These are phyloP conservation scores for Gypsophila paniculata DNA, from an alignment of 179 eudicot species.

Conservation along the genomic window DNA sequence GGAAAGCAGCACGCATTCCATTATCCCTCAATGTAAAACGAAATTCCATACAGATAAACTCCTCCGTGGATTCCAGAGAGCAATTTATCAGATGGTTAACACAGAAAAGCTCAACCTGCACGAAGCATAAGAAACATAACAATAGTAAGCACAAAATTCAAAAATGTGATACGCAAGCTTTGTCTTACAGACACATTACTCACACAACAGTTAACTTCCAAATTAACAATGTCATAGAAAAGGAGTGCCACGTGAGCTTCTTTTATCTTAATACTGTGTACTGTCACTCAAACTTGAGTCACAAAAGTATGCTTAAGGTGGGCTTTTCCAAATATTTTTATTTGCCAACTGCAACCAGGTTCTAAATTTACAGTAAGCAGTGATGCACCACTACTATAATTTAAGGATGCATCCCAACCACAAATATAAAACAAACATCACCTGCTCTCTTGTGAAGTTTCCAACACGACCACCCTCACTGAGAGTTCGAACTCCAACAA, in stretches of 20 bases:
- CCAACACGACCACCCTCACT: constrained; percentile 99
- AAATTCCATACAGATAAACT: constrained; percentile 96
- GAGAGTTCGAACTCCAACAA: constrained; percentile 94
- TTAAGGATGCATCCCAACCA: background rate
- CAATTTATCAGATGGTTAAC: constrained; percentile 97
- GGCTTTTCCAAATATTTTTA: constrained; percentile 3
- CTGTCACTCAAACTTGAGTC: background rate
- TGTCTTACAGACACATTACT: background rate
- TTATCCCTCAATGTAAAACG: constrained; percentile 94
- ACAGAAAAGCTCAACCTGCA: constrained; percentile 96
- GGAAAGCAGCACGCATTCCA: constrained; percentile 99
- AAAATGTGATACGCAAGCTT: background rate
- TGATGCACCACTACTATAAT: background rate
- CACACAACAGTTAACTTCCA: background rate
- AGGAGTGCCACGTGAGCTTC: background rate
- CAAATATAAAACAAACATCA: constrained; percentile 21
- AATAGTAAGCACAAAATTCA: background rate
- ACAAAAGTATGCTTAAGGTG: constrained; percentile 1
- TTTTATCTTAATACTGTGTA: background rate
- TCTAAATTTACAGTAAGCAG: background rate
- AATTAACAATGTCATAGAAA: background rate
- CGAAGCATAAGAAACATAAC: constrained; percentile 18
- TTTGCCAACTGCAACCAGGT: constrained; percentile 1
- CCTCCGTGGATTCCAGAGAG: constrained; percentile 97
- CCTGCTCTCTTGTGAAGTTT: constrained; percentile 95